Conservation (phyloP, 768 basidiomycete species). For the Xanthoconium purpureum region DNA sequence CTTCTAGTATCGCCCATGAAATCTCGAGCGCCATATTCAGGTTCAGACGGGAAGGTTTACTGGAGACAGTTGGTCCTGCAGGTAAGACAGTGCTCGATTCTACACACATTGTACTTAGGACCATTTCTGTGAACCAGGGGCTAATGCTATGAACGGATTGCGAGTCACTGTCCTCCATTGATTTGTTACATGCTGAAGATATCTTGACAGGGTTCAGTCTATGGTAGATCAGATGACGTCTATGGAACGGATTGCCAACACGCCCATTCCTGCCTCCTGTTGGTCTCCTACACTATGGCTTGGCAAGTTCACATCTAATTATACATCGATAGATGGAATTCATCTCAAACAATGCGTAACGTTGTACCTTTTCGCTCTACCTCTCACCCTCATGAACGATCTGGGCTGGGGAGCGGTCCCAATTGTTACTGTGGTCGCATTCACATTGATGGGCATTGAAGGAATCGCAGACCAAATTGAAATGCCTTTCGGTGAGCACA, state of each 20-base stretch:
- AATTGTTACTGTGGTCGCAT: constrained; percentile 82
- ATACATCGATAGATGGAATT: constrained; percentile 60
- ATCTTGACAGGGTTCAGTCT: constrained; percentile 54
- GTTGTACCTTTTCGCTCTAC: constrained; percentile 86
- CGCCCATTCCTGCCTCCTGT: constrained; percentile 79
- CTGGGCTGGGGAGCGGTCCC: constrained; percentile 83
- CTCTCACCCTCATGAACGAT: constrained; percentile 79
- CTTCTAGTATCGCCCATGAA: constrained; percentile 74
- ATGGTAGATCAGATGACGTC: constrained; percentile 83
- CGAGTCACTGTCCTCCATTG: constrained; percentile 28
- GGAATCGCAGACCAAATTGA: constrained; percentile 95
- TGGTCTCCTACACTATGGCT: constrained; percentile 21
- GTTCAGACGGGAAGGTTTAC: constrained; percentile 74
- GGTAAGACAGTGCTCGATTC: constrained; percentile 39
- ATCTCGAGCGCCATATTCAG: constrained; percentile 63
- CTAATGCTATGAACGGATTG: constrained; percentile 75
- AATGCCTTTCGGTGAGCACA: constrained; percentile 79
- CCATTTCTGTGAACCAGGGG: constrained; percentile 41
- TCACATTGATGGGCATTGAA: constrained; percentile 93
- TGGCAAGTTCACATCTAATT: constrained; percentile 8
- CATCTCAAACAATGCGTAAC: constrained; percentile 96
- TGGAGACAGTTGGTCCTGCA: constrained; percentile 90
- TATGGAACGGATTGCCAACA: constrained; percentile 91
- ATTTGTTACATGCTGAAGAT: constrained; percentile 5
- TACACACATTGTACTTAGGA: not conserved